These are phyloP conservation scores for Bryum argenteum DNA, from an alignment of 225 moss, liverwort and hornwort genomes.

Conservation along the genomic window DNA sequence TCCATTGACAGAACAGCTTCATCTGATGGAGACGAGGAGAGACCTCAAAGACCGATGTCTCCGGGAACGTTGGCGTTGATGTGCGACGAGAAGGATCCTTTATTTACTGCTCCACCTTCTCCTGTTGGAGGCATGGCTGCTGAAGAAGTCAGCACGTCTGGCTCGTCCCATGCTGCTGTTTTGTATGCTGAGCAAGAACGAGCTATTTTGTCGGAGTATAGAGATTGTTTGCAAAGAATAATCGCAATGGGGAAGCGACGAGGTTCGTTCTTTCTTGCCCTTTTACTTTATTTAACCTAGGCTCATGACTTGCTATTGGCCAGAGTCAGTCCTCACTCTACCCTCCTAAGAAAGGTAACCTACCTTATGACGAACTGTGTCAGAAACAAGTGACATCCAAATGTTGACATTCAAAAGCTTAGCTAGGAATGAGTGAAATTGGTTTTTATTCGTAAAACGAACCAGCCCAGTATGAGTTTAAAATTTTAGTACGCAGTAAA, in stretches of 20 bases:
- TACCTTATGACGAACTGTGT: too few relatives aligned
- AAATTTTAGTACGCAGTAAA: too few relatives aligned
- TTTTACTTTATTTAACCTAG: neutral
- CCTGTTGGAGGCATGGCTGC: slow-evolving; percentile 44
- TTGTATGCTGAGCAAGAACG: slow-evolving; percentile 60
- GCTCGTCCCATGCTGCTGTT: slow-evolving; percentile 40
- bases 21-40: slow-evolving; percentile 40
- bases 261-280: slow-evolving; percentile 30
- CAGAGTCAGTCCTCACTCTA: neutral
- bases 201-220: slow-evolving; percentile 51
- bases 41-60: slow-evolving; percentile 50
- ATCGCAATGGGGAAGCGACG: slow-evolving; percentile 44
- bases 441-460: too few relatives aligned
- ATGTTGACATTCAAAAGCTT: too few relatives aligned
- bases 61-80: slow-evolving; percentile 68
- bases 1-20: slow-evolving; percentile 26
- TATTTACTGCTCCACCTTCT: slow-evolving; percentile 61
- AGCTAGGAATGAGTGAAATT: too few relatives aligned
- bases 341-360: neutral
- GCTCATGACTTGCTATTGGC: slow-evolving; percentile 14
- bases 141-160: slow-evolving; percentile 36
- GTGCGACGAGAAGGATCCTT: slow-evolving; percentile 67
- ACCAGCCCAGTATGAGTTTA: too few relatives aligned
- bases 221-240: slow-evolving; percentile 57
- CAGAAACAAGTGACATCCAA: too few relatives aligned